phyloP scores from a whole-genome alignment of 2,329 filamentous ascomycete genomes.

The Aureobasidium sp. region DNA sequence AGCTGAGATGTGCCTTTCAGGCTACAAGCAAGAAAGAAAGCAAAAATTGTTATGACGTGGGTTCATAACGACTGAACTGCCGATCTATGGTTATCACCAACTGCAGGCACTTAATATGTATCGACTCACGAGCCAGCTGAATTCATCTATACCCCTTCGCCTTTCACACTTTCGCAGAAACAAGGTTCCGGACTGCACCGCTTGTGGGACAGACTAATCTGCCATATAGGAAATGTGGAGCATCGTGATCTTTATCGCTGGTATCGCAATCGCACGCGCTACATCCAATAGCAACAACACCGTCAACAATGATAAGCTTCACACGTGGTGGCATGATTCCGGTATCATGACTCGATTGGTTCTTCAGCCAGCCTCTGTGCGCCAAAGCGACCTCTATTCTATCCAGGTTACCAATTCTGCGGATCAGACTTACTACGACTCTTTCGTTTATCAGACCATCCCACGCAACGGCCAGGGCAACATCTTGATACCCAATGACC shows the following conservation, averaged over 20 bases:
- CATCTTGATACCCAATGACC: background rate
- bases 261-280: background rate
- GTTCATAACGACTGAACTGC: background rate
- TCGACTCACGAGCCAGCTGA: background rate
- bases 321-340: conserved; percentile 2
- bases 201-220: background rate
- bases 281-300: conserved; percentile 2
- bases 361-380: background rate
- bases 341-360: background rate
- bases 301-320: background rate
- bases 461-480: conserved; percentile 9
- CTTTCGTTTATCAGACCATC: conserved; percentile 1
- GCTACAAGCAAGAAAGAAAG: background rate
- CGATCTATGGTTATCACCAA: background rate
- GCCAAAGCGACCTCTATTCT: background rate
- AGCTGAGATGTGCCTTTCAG: background rate
- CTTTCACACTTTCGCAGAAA: background rate
- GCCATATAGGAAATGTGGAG: background rate
- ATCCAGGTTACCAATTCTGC: background rate
- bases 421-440: conserved; percentile 4
- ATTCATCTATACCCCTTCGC: background rate
- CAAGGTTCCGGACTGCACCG: background rate
- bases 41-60: background rate
- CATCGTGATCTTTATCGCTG: background rate
- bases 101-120: background rate